Percentiles rank a stretch among this genome's conserved stretches.
These are phyloP conservation scores for Globisporangium okanoganense DNA, from an alignment of 352 stramenopile species.

Conservation along the genomic window DNA sequence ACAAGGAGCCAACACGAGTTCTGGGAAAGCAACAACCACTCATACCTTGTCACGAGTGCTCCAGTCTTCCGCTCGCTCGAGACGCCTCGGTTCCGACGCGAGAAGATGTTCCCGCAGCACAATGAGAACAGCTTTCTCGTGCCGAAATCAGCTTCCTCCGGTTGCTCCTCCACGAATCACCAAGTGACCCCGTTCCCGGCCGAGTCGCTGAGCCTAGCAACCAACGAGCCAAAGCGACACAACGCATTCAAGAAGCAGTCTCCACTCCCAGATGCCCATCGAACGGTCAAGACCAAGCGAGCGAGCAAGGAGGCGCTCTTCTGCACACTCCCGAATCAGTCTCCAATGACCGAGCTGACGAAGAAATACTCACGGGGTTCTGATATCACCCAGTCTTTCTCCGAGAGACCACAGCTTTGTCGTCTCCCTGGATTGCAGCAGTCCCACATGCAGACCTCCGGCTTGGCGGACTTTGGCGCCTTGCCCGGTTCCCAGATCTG, in stretches of 20 bases:
- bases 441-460: not conserved
- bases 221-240: not conserved
- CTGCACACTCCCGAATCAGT: conserved; percentile 2
- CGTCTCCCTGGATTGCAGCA: conserved; percentile 7
- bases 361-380: not conserved
- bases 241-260: conserved; percentile 11
- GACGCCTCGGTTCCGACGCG: conserved; percentile 9
- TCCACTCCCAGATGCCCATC: conserved; percentile 10
- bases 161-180: conserved; percentile 1
- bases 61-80: not conserved
- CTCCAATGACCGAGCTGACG: conserved; percentile 13
- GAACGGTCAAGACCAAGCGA: conserved; percentile 5
- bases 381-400: not conserved
- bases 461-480: not conserved
- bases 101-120: conserved; percentile 24
- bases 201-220: conserved; percentile 9
- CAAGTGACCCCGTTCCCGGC: conserved; percentile 18
- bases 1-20: not conserved
- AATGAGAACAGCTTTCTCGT: not conserved
- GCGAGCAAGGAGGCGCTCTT: not conserved
- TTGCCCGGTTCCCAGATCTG: not conserved
- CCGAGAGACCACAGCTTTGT: not conserved
- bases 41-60: not conserved
- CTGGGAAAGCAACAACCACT: conserved; percentile 1
- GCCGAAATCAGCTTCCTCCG: conserved; percentile 5